phyloP scores from a whole-genome alignment of 2,329 filamentous ascomycete genomes.

The Penicillium paneum region DNA sequence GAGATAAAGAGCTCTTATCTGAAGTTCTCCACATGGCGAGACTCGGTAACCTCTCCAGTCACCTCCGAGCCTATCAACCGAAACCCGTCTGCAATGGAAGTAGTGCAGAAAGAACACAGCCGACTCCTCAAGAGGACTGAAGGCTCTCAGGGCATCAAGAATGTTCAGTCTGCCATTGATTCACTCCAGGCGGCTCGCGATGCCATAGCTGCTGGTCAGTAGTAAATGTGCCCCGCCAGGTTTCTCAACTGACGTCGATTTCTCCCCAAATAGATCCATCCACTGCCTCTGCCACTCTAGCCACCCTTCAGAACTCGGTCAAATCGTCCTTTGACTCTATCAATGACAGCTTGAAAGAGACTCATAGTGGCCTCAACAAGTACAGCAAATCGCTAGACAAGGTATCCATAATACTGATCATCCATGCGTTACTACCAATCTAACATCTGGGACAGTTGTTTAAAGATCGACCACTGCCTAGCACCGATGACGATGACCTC shows the following conservation, averaged over 20 bases:
- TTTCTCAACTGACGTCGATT: conserved; percentile 10
- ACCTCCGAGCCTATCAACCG: conserved; percentile 23
- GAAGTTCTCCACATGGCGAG: conserved; percentile 24
- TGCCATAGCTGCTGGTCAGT: conserved; percentile 66
- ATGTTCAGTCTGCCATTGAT: conserved; percentile 81
- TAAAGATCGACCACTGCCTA: conserved; percentile 66
- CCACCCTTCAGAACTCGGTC: conserved; percentile 80
- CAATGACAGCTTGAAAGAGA: conserved; percentile 75
- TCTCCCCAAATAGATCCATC: conserved; percentile 58
- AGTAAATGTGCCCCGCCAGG: not conserved
- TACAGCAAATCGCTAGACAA: conserved; percentile 84
- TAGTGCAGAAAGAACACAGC: conserved; percentile 70
- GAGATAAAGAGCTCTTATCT: conserved; percentile 5
- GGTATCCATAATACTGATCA: conserved; percentile 45
- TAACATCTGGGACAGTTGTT: conserved; percentile 51
- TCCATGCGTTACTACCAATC: not conserved
- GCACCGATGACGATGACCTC: conserved; percentile 76
- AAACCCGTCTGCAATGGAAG: conserved; percentile 50
- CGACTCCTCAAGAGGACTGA: conserved; percentile 67
- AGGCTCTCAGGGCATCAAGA: conserved; percentile 66
- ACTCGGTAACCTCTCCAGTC: conserved; percentile 26
- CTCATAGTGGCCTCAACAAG: conserved; percentile 75
- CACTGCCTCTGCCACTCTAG: conserved; percentile 69
- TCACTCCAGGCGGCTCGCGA: conserved; percentile 70
- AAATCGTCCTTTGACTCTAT: conserved; percentile 77